Evolutionary conservation across 768 basidiomycete species (phyloP).

Genomic region (Tulasnella sp.): DNA sequence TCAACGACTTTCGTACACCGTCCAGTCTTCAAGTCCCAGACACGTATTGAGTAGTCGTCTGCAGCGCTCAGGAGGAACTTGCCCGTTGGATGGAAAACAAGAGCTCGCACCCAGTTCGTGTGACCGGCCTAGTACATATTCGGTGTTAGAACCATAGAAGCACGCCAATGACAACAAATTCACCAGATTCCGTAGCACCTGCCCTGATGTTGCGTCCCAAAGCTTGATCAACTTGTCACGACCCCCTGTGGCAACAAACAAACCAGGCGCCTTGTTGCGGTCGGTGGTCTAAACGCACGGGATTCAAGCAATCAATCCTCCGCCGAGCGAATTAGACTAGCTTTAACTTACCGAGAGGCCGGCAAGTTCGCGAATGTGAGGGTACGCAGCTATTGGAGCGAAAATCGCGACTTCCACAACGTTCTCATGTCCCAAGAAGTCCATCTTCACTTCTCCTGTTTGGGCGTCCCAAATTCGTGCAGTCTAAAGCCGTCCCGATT

Average conservation of each 20-base stretch:
- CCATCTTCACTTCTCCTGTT: slow-evolving; percentile 72
- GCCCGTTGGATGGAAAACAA: slow-evolving; percentile 86
- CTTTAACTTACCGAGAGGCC: slow-evolving; percentile 55
- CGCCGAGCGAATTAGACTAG: background rate
- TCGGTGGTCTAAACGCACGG: slow-evolving; percentile 18
- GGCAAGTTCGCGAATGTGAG: slow-evolving; percentile 70
- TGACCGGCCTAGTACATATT: slow-evolving; percentile 55
- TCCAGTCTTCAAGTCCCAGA: slow-evolving; percentile 85
- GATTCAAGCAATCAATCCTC: background rate
- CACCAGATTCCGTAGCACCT: slow-evolving; percentile 72
- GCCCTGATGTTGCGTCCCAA: slow-evolving; percentile 83
- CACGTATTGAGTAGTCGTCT: slow-evolving; percentile 85
- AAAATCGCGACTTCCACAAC: slow-evolving; percentile 79
- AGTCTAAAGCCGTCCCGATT: slow-evolving; percentile 47
- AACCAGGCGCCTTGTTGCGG: slow-evolving; percentile 20
- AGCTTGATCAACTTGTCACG: slow-evolving; percentile 89
- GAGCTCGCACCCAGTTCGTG: slow-evolving; percentile 85
- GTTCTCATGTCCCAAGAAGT: slow-evolving; percentile 83
- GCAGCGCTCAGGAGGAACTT: slow-evolving; percentile 87
- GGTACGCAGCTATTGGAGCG: slow-evolving; percentile 69
- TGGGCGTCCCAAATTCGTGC: slow-evolving; percentile 69
- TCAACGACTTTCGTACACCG: slow-evolving; percentile 77
- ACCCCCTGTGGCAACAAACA: slow-evolving; percentile 73
- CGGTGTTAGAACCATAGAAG: slow-evolving; percentile 23
- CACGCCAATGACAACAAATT: slow-evolving; percentile 31